These are phyloP conservation scores for Backusella parvicylindrica DNA, from an alignment of 192 early-diverging fungal species.

Conservation along the genomic window DNA sequence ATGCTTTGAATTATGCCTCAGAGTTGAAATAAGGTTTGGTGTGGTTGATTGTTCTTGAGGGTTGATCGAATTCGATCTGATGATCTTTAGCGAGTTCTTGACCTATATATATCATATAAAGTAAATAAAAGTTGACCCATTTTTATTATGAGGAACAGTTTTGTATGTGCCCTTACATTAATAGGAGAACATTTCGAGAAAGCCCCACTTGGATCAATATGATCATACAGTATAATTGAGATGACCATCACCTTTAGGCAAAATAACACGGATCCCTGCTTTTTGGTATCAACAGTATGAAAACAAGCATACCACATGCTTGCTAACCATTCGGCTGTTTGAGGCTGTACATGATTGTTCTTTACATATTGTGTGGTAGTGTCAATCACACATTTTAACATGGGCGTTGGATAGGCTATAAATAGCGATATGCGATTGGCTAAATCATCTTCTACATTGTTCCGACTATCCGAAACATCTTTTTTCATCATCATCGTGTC, in stretches of 20 bases:
- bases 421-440: constrained; percentile 94
- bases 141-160: no score
- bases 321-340: constrained; percentile 64
- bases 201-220: constrained; percentile 73
- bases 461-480: constrained; percentile 40
- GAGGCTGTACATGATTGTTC: constrained; percentile 20
- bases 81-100: constrained; percentile 32
- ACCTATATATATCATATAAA: constrained; percentile 9
- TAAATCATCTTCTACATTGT: constrained; percentile 69
- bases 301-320: constrained; percentile 72
- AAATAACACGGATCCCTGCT: constrained; percentile 56
- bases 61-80: constrained; percentile 27
- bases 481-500: no score
- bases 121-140: no score
- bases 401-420: constrained; percentile 88
- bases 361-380: constrained; percentile 62
- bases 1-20: constrained; percentile 76
- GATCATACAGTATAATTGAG: constrained; percentile 87
- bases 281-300: constrained; percentile 36
- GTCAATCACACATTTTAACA: constrained; percentile 83
- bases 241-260: constrained; percentile 83
- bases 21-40: constrained; percentile 64
- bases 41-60: constrained; percentile 23
- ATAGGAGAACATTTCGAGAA: constrained; percentile 73
- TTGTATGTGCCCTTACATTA: constrained; percentile 78